Evolutionary conservation across 306 rosid species (phyloP).

Genomic region (Sphenostylis stenocarpa): DNA sequence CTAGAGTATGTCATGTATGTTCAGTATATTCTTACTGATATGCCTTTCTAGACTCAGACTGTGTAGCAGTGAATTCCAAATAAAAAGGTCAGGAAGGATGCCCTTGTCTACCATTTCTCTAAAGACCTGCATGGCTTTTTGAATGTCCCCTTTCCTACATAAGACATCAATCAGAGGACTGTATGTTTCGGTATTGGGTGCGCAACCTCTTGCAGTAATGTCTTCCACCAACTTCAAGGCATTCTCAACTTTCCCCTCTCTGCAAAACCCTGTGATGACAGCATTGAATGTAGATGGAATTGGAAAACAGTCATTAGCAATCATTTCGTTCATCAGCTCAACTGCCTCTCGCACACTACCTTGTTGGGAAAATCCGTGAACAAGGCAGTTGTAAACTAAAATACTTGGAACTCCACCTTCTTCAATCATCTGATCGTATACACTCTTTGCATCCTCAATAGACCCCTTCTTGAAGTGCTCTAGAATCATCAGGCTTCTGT

Average conservation of each 20-base stretch:
- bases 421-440: conserved; percentile 51
- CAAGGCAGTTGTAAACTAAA: conserved; percentile 56
- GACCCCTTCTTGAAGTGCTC: conserved; percentile 46
- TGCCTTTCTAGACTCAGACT: conserved; percentile 40
- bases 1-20: conserved; percentile 31
- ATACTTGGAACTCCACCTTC: conserved; percentile 68
- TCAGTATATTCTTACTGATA: conserved; percentile 29
- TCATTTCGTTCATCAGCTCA: conserved; percentile 70
- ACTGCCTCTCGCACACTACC: conserved; percentile 57
- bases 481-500: conserved; percentile 56
- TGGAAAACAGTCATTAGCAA: conserved; percentile 51
- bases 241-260: conserved; percentile 50
- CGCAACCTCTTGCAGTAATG: conserved; percentile 60
- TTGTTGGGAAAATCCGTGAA: conserved; percentile 46
- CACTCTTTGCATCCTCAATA: conserved; percentile 57
- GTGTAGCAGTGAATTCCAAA: conserved; percentile 59
- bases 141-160: conserved; percentile 57
- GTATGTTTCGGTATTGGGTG: conserved; percentile 47
- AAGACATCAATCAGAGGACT: conserved; percentile 45
- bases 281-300: conserved; percentile 59
- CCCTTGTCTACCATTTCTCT: conserved; percentile 55
- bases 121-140: conserved; percentile 49
- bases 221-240: conserved; percentile 64
- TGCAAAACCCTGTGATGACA: conserved; percentile 54
- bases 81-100: conserved; percentile 46